Evolutionary conservation across 2,329 filamentous ascomycete genomes (phyloP), one percentile per base, ranked within the genome.

Genomic region (Fusarium sp.): DNA sequence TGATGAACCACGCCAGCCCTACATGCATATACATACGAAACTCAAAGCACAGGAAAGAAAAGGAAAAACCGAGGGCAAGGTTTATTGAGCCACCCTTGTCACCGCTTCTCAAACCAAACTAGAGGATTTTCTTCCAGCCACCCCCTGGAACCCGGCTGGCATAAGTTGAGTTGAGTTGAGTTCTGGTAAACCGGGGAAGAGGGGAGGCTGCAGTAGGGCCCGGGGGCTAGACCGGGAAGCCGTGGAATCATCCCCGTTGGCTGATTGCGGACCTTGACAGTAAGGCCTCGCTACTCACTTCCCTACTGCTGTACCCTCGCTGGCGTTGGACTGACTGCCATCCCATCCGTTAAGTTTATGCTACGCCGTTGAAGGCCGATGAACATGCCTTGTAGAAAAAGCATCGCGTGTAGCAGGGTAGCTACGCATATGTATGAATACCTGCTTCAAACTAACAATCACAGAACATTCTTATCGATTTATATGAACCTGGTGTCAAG

Each of bases 241-340:
- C 38, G 43, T 63, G 67, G 67, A 71, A 67, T 60, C 44, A 48
- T 65, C 68, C 68, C 64, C 38, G 59, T 70, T 71, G 63, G 67
- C n/a, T 67, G 49, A 43, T 41, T 44, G 25, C 40, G 43, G 24
- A 27, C 54, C 47, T 51, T 59, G 54, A 47, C 47, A 62, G 44
- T 15, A 30, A 30, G 30, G 46, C 41, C 47, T 69, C 49, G 55
- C 62, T 58, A 46, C 25, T 30, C 48, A 38, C 34, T 38, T 38
- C 34, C 34, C 18, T 38, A 11, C 34, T n/a, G 34, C 2, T 24
- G 24, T 24, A 38, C 10, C 18, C 60, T 61, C 22, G 67, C 55
- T 70, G 63, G 71, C 67, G 67, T 71, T 71, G 44, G 62, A 67
- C 25, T 55, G 24, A 29, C 24, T 53, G n/a, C 22, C 22, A 40